phyloP scores from a whole-genome alignment of 139 green algal species.

The Chlamydomonas asymmetrica region DNA sequence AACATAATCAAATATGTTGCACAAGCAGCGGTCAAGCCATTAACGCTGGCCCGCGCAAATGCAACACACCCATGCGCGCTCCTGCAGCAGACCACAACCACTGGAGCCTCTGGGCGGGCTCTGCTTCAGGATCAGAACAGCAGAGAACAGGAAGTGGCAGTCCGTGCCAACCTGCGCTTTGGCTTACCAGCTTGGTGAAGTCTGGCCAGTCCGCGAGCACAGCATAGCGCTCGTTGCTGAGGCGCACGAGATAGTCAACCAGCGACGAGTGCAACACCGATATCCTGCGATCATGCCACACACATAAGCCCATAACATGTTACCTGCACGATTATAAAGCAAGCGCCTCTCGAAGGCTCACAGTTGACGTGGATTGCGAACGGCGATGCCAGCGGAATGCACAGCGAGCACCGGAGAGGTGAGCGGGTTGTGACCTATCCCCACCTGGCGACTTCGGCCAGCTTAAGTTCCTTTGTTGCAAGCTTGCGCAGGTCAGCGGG shows the following conservation, averaged over 20 bases:
- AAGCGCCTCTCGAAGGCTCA: neutral
- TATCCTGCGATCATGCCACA: slow-evolving; percentile 4
- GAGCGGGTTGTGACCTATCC: neutral
- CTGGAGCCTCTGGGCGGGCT: no score
- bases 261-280: slow-evolving; percentile 43
- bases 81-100: no score
- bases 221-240: slow-evolving; percentile 56
- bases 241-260: slow-evolving; percentile 53
- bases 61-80: no score
- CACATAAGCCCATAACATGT: neutral
- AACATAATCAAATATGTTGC: no score
- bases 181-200: slow-evolving; percentile 51
- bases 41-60: no score
- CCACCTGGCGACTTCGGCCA: slow-evolving; percentile 38
- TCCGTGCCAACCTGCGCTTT: no score
- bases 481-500: slow-evolving; percentile 33
- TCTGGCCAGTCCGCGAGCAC: slow-evolving; percentile 62
- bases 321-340: neutral
- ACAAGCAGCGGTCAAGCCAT: no score
- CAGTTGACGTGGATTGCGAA: neutral
- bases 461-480: slow-evolving; percentile 22
- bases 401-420: no score
- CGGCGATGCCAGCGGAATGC: neutral
- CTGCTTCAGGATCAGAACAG: no score
- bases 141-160: no score